Evolutionary conservation across 495 filamentous ascomycete species (phyloP).

Genomic region (Neurospora terricola): DNA sequence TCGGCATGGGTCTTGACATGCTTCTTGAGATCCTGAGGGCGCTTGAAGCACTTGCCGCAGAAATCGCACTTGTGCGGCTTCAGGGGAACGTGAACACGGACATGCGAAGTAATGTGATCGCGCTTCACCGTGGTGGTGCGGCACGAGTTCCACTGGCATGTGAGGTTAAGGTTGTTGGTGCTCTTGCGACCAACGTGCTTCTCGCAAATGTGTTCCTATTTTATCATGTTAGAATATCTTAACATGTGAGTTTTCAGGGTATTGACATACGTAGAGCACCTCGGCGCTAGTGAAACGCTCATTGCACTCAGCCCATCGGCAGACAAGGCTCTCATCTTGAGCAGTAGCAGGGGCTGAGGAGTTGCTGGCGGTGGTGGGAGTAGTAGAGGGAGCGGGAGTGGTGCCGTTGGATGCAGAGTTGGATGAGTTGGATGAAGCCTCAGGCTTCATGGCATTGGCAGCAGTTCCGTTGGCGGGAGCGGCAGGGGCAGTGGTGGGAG

Average conservation of each 20-base stretch:
- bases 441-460: slow-evolving; percentile 1
- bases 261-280: slow-evolving; percentile 71
- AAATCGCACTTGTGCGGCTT: slow-evolving; percentile 99
- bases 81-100: slow-evolving; percentile 92
- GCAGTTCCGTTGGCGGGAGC: background rate
- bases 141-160: slow-evolving; percentile 94
- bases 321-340: slow-evolving; percentile 56
- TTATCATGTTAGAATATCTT: background rate
- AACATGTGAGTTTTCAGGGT: background rate
- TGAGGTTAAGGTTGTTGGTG: slow-evolving; percentile 97
- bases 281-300: slow-evolving; percentile 76
- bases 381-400: slow-evolving; percentile 34
- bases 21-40: slow-evolving; percentile 97
- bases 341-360: slow-evolving; percentile 24
- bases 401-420: slow-evolving; percentile 30
- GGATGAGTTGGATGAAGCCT: slow-evolving; percentile 10
- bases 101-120: slow-evolving; percentile 98
- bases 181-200: slow-evolving; percentile 96
- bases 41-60: slow-evolving; percentile 98
- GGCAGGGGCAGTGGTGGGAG: background rate
- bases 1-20: slow-evolving; percentile 99
- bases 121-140: slow-evolving; percentile 96
- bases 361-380: slow-evolving; percentile 23
- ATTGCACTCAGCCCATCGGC: slow-evolving; percentile 78
- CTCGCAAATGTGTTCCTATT: slow-evolving; percentile 94